Evolutionary conservation across 768 basidiomycete species (phyloP).

Genomic region (Mycena floridula): DNA sequence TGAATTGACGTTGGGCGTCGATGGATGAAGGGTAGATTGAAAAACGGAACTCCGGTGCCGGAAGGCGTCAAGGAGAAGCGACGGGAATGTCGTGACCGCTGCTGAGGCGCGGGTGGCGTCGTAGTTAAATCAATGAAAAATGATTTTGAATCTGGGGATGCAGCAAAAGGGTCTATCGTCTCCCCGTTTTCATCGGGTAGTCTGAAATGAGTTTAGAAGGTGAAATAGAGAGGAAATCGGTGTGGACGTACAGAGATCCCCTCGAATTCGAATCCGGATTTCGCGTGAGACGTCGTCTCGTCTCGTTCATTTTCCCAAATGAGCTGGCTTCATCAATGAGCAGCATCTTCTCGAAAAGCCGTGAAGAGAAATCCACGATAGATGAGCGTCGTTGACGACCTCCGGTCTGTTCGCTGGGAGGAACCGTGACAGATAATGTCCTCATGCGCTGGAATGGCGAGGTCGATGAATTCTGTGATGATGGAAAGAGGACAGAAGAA

Average conservation of each 20-base stretch:
- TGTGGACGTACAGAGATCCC: too few species aligned
- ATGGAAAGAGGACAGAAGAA: not conserved
- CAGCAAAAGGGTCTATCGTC: slow-evolving; percentile 32
- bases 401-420: not conserved
- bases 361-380: slow-evolving; percentile 3
- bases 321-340: not conserved
- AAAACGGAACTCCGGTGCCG: too few species aligned
- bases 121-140: slow-evolving; percentile 37
- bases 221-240: too few species aligned
- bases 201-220: too few species aligned
- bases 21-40: too few species aligned
- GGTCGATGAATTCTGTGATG: too few species aligned
- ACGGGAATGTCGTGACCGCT: too few species aligned
- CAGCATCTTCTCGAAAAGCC: slow-evolving; percentile 1
- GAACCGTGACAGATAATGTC: too few species aligned
- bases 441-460: too few species aligned
- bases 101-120: slow-evolving; percentile 15
- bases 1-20: slow-evolving; percentile 26
- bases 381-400: slow-evolving; percentile 2
- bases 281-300: not conserved
- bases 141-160: slow-evolving; percentile 35
- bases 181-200: not conserved
- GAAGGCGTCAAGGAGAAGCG: slow-evolving; percentile 23
- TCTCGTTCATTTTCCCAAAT: slow-evolving; percentile 4
- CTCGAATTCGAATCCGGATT: too few species aligned